Evolutionary conservation across 2,329 filamentous ascomycete genomes (phyloP), one percentile per base, ranked within the genome.

Genomic region (Elsinoe australis): DNA sequence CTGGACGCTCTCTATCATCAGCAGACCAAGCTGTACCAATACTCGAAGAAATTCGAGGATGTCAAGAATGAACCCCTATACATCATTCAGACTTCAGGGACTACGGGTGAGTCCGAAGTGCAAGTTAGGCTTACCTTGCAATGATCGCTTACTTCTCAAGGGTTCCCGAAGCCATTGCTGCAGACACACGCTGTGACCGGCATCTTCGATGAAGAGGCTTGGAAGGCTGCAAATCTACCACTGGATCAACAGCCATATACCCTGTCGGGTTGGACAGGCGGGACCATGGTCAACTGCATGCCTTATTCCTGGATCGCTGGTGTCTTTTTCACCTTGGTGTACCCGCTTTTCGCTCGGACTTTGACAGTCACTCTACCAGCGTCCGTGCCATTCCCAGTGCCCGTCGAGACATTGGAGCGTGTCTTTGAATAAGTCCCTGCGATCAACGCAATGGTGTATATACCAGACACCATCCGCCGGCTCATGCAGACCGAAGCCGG

Each of bases 61-160:
- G 17, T 28, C 6, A 21, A 22, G 38, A 28, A 42, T 28, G 17
- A 18, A 15, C 6, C 38, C 18, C 21, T 8, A 9, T 42, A 24
- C 38, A 22, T 42, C 18, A 28, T 28, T 15, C 38, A 42, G 7
- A 14, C 36, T 2, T 10, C 39, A 50, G 53, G 53, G 6, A 55
- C 53, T 5, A 55, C 53, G 3, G 53, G 53, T 21, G 31, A 46
- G 15, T 50, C n/a, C n/a, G n/a, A n/a, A n/a, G n/a, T n/a, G n/a
- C n/a, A n/a, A n/a, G n/a, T n/a, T n/a, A n/a, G n/a, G n/a, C n/a
- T n/a, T n/a, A n/a, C n/a, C n/a, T n/a, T n/a, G n/a, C n/a, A n/a
- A n/a, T n/a, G n/a, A n/a, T n/a, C n/a, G n/a, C n/a, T n/a, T n/a
- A n/a, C n/a, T n/a, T n/a, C n/a, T n/a, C 49, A 6, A 54, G 52